Evolutionary conservation across 2,329 filamentous ascomycete species (phyloP).

Genomic region (Aspergillus eucalypticola): DNA sequence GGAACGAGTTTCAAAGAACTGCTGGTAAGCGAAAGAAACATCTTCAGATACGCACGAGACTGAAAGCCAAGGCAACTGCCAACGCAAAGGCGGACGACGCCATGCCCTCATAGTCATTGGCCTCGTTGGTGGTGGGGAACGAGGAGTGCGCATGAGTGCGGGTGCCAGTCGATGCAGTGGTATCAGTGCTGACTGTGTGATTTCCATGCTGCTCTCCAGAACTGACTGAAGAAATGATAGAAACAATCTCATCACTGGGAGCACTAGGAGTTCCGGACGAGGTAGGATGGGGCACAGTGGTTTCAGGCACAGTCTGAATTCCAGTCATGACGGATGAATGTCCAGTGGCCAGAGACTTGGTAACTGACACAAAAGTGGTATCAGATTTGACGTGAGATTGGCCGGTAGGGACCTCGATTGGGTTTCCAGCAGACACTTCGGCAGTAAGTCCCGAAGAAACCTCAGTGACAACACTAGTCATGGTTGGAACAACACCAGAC

Average conservation of each 20-base stretch:
- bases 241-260: not conserved
- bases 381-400: not conserved
- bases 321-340: not conserved
- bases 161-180: not conserved
- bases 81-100: too few species aligned
- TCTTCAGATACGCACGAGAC: slow-evolving; percentile 3
- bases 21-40: not conserved
- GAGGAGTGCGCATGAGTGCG: not conserved
- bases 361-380: not conserved
- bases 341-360: not conserved
- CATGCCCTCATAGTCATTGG: slow-evolving; percentile 4
- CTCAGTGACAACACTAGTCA: not conserved
- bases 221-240: not conserved
- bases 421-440: not conserved
- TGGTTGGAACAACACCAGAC: slow-evolving; percentile 3
- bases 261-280: not conserved
- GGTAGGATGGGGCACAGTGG: not conserved
- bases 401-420: not conserved
- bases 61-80: not conserved
- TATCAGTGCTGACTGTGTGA: slow-evolving; percentile 8
- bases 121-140: slow-evolving; percentile 24
- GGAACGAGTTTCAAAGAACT: not conserved
- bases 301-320: not conserved
- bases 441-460: not conserved
- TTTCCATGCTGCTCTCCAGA: not conserved